phyloP scores from a whole-genome alignment of 441 rosid species.

The Gossypium davidsonii region DNA sequence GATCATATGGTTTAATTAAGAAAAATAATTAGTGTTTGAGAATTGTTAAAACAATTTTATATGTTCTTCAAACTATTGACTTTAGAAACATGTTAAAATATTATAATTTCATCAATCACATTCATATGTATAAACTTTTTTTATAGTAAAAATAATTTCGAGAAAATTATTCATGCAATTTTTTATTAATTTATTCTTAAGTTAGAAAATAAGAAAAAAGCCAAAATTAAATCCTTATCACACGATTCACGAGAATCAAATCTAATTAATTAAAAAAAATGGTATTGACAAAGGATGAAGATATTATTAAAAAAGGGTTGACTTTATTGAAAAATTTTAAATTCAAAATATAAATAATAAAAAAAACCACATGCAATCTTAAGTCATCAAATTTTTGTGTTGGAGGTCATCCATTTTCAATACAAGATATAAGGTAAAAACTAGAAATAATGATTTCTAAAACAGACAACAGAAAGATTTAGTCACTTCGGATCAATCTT shows the following conservation, averaged over 20 bases:
- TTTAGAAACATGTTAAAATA: neutral
- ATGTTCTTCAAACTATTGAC: neutral
- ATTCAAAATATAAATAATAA: neutral
- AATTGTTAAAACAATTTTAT: neutral
- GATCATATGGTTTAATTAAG: neutral
- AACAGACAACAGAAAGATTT: too few relatives aligned
- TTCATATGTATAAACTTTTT: neutral
- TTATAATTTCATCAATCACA: neutral
- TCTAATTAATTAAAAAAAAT: neutral
- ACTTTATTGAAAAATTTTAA: neutral
- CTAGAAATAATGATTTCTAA: too few relatives aligned
- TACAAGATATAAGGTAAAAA: too few relatives aligned
- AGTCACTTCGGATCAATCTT: too few relatives aligned
- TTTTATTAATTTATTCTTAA: neutral
- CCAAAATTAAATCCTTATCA: neutral
- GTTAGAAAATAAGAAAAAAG: neutral
- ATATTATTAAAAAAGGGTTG: neutral
- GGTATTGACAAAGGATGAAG: neutral
- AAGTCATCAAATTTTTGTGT: neutral
- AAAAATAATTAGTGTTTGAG: neutral
- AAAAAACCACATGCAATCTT: neutral
- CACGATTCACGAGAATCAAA: neutral
- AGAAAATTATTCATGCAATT: neutral
- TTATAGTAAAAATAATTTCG: neutral
- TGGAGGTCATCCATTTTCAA: too few relatives aligned